A percentile compares a stretch with the other conserved stretches of the same genome.
Conservation (phyloP, 805 yeast genomes). For the Suhomyces sp. region DNA sequence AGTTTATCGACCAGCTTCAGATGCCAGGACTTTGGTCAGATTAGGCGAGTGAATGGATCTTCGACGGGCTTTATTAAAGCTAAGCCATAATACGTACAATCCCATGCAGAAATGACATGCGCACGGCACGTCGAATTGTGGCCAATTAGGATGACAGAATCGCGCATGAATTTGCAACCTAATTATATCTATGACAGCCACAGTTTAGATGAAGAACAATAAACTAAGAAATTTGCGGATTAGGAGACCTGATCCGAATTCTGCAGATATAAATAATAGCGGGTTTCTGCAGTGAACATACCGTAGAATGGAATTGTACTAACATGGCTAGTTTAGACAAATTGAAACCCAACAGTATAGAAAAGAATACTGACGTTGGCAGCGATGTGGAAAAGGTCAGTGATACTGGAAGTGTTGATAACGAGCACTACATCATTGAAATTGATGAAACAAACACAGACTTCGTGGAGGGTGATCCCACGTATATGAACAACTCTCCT, state of each 20-base stretch:
- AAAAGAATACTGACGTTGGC: conserved; percentile 2
- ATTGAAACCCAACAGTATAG: neutral
- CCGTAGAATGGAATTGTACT: neutral
- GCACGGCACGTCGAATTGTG: neutral
- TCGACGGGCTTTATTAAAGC: neutral
- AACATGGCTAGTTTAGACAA: neutral
- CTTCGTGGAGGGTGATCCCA: conserved; percentile 14
- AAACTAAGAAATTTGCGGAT: neutral
- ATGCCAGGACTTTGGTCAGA: neutral
- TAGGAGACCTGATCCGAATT: neutral
- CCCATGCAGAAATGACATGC: neutral
- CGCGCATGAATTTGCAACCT: neutral
- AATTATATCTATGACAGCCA: neutral
- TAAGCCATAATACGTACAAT: neutral
- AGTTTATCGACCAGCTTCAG: too few relatives aligned
- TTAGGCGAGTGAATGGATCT: neutral
- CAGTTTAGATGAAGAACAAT: neutral
- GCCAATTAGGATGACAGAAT: neutral
- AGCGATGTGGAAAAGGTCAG: conserved; percentile 4
- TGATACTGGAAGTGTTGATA: conserved; percentile 8
- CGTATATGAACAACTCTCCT: conserved; percentile 16
- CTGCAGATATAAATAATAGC: neutral
- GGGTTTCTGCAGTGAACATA: neutral
- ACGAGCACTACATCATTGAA: conserved; percentile 10
- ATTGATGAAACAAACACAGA: conserved; percentile 10